Conservation (phyloP, 1,139 yeast species). For the Wickerhamomyces sp. region DNA sequence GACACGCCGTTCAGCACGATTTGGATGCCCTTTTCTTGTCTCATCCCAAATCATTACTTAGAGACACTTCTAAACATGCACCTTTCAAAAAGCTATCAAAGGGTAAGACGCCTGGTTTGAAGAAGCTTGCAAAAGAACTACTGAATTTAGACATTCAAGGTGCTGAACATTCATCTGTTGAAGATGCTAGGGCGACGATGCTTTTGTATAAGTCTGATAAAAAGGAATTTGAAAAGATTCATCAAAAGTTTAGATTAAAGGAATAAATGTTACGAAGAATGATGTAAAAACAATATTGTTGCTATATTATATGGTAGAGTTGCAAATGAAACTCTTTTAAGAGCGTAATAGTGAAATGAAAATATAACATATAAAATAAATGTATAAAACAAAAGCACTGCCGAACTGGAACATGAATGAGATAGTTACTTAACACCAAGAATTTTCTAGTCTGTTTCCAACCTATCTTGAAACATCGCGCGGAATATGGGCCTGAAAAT, state of each 20-base stretch:
- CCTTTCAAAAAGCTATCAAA: slow-evolving; percentile 55
- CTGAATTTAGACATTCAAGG: slow-evolving; percentile 63
- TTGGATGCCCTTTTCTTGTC: slow-evolving; percentile 60
- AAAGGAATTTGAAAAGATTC: slow-evolving; percentile 50
- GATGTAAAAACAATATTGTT: no score
- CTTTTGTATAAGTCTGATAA: slow-evolving; percentile 59
- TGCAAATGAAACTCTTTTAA: no score
- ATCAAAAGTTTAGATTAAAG: slow-evolving; percentile 11
- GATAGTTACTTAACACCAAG: no score
- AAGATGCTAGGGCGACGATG: slow-evolving; percentile 90
- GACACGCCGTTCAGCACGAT: slow-evolving; percentile 85
- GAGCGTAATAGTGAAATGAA: no score
- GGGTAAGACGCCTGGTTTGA: slow-evolving; percentile 72
- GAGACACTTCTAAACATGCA: slow-evolving; percentile 71
- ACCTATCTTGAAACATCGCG: background rate
- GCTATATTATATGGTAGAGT: no score
- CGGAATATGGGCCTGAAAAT: background rate
- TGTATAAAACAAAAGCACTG: no score
- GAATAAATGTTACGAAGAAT: no score
- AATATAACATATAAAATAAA: no score
- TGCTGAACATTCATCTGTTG: slow-evolving; percentile 82
- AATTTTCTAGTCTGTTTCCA: background rate
- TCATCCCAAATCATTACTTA: slow-evolving; percentile 57
- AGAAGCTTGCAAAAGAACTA: slow-evolving; percentile 55
- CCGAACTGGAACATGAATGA: no score